Percentiles rank a stretch among this genome's conserved stretches.
Conservation (phyloP, 2,329 filamentous ascomycete genomes). For the Chrysoporthe austroafricana region DNA sequence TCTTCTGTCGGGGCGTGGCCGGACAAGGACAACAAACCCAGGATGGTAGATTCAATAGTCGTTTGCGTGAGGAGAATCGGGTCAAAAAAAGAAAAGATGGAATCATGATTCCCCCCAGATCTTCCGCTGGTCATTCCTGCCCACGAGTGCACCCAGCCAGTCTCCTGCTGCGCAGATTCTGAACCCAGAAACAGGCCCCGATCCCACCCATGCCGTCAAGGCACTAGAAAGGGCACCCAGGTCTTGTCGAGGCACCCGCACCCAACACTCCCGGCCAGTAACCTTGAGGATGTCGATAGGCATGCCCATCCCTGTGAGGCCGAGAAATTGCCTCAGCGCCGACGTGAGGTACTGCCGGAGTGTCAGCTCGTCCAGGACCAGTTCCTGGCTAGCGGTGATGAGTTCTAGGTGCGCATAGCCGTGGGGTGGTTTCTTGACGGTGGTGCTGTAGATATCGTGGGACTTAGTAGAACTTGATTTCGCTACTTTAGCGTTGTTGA, state of each 20-base stretch:
- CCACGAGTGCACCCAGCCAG: conserved; percentile 65
- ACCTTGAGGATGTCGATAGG: conserved; percentile 72
- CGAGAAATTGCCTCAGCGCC: conserved; percentile 71
- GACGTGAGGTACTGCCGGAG: conserved; percentile 64
- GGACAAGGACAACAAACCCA: conserved; percentile 1
- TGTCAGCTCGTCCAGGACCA: conserved; percentile 62
- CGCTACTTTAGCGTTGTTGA: conserved; percentile 33
- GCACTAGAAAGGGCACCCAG: conserved; percentile 64
- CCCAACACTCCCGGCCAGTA: conserved; percentile 60
- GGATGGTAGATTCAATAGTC: conserved; percentile 19
- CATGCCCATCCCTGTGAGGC: conserved; percentile 68
- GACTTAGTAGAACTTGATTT: conserved; percentile 45
- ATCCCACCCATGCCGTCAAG: conserved; percentile 66
- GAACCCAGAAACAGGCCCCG: conserved; percentile 52
- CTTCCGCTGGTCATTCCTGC: conserved; percentile 49
- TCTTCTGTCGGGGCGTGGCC: conserved; percentile 8
- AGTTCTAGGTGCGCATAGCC: conserved; percentile 62
- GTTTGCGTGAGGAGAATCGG: conserved; percentile 9
- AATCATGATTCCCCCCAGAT: conserved; percentile 47
- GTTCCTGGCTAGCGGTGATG: conserved; percentile 33
- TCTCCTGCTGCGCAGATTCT: conserved; percentile 62
- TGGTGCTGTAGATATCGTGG: conserved; percentile 55
- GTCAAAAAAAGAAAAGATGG: not conserved
- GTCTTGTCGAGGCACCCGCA: conserved; percentile 67
- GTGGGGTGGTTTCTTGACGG: conserved; percentile 55